Evolutionary conservation across 73 alveolate species (phyloP).

Genomic region (Paramecium caudatum): DNA sequence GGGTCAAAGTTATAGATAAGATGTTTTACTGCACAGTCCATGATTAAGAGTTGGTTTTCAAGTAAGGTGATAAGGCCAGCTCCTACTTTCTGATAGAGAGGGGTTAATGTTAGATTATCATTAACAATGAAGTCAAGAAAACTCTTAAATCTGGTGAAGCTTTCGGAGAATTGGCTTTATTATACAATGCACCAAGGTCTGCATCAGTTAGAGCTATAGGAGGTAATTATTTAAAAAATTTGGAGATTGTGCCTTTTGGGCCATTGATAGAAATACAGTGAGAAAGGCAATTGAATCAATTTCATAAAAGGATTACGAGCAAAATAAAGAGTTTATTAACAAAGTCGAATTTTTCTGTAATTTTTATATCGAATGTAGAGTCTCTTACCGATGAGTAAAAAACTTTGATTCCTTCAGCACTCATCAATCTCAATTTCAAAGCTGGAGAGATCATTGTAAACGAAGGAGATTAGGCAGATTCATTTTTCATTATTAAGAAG

Average conservation of each 20-base stretch:
- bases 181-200: slow-evolving; percentile 86
- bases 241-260: slow-evolving; percentile 86
- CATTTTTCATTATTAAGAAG: slow-evolving; percentile 78
- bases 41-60: slow-evolving; percentile 81
- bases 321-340: slow-evolving; percentile 70
- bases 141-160: slow-evolving; percentile 82
- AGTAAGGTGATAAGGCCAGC: slow-evolving; percentile 90
- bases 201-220: slow-evolving; percentile 84
- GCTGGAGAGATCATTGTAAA: slow-evolving; percentile 77
- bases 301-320: slow-evolving; percentile 63
- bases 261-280: slow-evolving; percentile 87
- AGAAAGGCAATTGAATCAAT: slow-evolving; percentile 79
- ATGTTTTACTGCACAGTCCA: slow-evolving; percentile 75
- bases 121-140: slow-evolving; percentile 76
- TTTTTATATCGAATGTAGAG: neutral
- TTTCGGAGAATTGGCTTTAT: slow-evolving; percentile 87
- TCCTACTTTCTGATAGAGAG: slow-evolving; percentile 84
- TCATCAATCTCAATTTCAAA: slow-evolving; percentile 59
- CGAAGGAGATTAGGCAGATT: slow-evolving; percentile 82
- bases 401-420: slow-evolving; percentile 69
- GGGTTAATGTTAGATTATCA: slow-evolving; percentile 85
- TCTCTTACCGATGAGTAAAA: slow-evolving; percentile 71
- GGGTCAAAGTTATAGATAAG: slow-evolving; percentile 68
- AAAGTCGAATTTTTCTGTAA: slow-evolving; percentile 65
- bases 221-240: neutral